These are phyloP conservation scores for Quercus engelmannii DNA, from an alignment of 306 rosid species.

Conservation along the genomic window DNA sequence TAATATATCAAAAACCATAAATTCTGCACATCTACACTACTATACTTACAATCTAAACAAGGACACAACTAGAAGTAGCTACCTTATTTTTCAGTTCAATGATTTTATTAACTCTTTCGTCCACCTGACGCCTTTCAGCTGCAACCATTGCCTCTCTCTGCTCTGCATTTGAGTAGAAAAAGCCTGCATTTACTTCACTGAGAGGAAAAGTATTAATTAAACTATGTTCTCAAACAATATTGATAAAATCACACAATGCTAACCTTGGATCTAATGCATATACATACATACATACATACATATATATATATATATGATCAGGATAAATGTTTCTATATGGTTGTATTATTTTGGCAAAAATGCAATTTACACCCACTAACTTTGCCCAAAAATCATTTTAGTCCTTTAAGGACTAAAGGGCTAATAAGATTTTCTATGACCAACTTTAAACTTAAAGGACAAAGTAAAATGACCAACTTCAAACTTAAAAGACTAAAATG, in stretches of 20 bases:
- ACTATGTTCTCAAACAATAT: conserved; percentile 7
- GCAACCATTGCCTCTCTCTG: conserved; percentile 96
- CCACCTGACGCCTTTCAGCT: conserved; percentile 95
- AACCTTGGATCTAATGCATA: too few species aligned
- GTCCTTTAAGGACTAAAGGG: too few species aligned
- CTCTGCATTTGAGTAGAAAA: conserved; percentile 97
- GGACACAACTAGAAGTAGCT: neutral
- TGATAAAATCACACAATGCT: neutral
- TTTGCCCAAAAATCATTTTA: too few species aligned
- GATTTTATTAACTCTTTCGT: conserved; percentile 78
- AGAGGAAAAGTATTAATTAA: conserved; percentile 23
- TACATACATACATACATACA: too few species aligned
- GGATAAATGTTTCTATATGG: too few species aligned
- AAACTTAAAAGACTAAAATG: too few species aligned
- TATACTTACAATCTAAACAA: neutral
- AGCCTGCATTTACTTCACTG: conserved; percentile 96
- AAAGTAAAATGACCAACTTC: too few species aligned
- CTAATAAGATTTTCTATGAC: too few species aligned
- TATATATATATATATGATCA: too few species aligned
- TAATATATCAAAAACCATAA: neutral
- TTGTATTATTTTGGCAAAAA: too few species aligned
- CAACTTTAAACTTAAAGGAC: too few species aligned
- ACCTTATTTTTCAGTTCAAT: conserved; percentile 92
- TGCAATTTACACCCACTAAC: too few species aligned
- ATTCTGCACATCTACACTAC: neutral